Evolutionary conservation across 495 filamentous ascomycete species (phyloP), one percentile per base, ranked within the genome.

Genomic region (Aspergillus taichungensis): DNA sequence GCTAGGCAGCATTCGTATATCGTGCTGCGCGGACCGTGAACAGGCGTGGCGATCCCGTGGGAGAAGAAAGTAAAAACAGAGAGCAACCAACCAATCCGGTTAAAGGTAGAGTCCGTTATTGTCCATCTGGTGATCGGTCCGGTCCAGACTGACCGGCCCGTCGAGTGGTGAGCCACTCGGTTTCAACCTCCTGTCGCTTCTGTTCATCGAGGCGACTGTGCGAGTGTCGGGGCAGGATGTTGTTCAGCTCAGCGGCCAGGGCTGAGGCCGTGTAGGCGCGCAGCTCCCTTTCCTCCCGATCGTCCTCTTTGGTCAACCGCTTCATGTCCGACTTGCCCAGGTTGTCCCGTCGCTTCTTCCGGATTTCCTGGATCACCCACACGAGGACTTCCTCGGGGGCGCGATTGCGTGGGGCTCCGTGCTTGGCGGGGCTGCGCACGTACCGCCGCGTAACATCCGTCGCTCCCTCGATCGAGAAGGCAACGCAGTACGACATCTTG

Each of bases 391-490:
- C 87, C 63, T 99, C 92, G 0, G 94, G 79, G 33, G 80, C 83
- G 37, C 78, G 75, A 48, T 66, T 84, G 45, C 92, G 82, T 30
- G 84, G 77, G 9, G 75, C 64, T n/a, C 83, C 82, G 54, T 88
- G 76, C 50, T 81, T 80, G 24, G 73, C 63, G n/a, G 75, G 69
- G 64, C 85, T 90, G 49, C 90, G 88, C 29, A 95, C 88, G 55
- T 99, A 99, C 49, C 92, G 85, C 11, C 91, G 80, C 9, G 92
- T 99, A 24, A 99, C 92, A 61, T 99, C 92, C 45, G 85, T 90
- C 29, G 87, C 90, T 34, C 92, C 92, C 51, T 99, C 92, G 50
- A 85, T 87, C 32, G 88, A 94, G 63, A 99, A 99, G 33, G 92
- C 92, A 47, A 99, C 80, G 68, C 89, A 95, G 67, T 99, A 99